Evolutionary conservation across 1,139 yeast genomes (phyloP).

Genomic region (Yamadazyma dendronema): DNA sequence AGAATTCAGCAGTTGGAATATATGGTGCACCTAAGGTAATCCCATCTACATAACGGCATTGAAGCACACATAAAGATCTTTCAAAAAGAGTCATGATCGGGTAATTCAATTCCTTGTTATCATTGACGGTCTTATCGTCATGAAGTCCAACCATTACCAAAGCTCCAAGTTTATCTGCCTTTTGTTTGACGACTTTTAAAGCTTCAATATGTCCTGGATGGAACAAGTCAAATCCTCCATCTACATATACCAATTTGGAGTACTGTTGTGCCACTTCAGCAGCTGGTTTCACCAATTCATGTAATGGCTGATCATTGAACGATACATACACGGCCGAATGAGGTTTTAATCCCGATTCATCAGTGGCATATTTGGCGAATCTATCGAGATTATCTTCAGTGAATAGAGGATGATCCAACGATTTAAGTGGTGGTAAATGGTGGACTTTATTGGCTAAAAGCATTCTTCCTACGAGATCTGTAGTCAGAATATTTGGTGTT

Average conservation of each 20-base stretch:
- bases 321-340: slow-evolving; percentile 62
- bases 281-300: slow-evolving; percentile 38
- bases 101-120: slow-evolving; percentile 61
- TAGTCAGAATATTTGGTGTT: slow-evolving; percentile 91
- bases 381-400: slow-evolving; percentile 30
- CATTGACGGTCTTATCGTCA: slow-evolving; percentile 59
- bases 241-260: slow-evolving; percentile 52
- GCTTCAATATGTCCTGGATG: slow-evolving; percentile 91
- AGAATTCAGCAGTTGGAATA: slow-evolving; percentile 40
- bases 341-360: slow-evolving; percentile 55
- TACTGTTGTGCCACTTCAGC: slow-evolving; percentile 22
- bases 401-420: slow-evolving; percentile 30
- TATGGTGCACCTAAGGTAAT: slow-evolving; percentile 70
- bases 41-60: slow-evolving; percentile 82
- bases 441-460: slow-evolving; percentile 58
- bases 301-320: slow-evolving; percentile 21
- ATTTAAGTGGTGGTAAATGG: slow-evolving; percentile 45
- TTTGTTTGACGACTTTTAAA: slow-evolving; percentile 44
- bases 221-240: slow-evolving; percentile 89
- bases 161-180: slow-evolving; percentile 36
- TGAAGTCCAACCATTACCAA: slow-evolving; percentile 68
- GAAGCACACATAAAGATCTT: slow-evolving; percentile 82
- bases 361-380: slow-evolving; percentile 63
- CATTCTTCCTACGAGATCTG: slow-evolving; percentile 94
- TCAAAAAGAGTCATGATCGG: slow-evolving; percentile 90